Evolutionary conservation across 345 rosid species (phyloP).

Genomic region (Isatis tinctoria): DNA sequence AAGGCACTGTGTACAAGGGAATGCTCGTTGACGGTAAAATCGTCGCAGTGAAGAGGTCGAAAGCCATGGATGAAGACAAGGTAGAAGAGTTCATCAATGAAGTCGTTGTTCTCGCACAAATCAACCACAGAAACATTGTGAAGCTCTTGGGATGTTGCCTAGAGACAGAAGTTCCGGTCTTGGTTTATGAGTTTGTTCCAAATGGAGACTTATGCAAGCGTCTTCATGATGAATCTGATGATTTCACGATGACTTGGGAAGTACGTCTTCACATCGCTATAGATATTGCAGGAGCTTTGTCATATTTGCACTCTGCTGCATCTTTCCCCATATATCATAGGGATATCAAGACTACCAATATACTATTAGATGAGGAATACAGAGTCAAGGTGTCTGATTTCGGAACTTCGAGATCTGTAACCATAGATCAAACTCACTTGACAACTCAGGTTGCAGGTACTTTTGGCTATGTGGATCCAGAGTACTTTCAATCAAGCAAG

Average conservation of each 20-base stretch:
- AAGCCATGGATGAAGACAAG: constrained; percentile 20
- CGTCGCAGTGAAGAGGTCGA: constrained; percentile 21
- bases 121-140: constrained; percentile 31
- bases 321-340: constrained; percentile 29
- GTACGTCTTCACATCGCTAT: constrained; percentile 2
- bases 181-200: constrained; percentile 28
- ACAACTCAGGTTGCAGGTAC: constrained; percentile 41
- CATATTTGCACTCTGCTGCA: constrained; percentile 25
- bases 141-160: constrained; percentile 32
- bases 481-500: constrained; percentile 36
- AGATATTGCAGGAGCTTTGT: constrained; percentile 18
- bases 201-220: constrained; percentile 27
- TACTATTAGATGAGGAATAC: constrained; percentile 24
- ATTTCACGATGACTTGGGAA: constrained; percentile 23
- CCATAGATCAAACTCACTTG: constrained; percentile 27
- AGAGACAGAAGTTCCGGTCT: constrained; percentile 25
- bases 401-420: constrained; percentile 32
- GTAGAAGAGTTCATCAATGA: constrained; percentile 37
- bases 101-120: constrained; percentile 26
- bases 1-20: constrained; percentile 33
- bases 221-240: constrained; percentile 21
- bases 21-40: constrained; percentile 23
- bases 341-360: constrained; percentile 31
- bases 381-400: constrained; percentile 31
- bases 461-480: constrained; percentile 45